Percentiles rank a stretch among this genome's conserved stretches.
Evolutionary conservation across 2,329 filamentous ascomycete species (phyloP).

Genomic region (Claviceps africana): DNA sequence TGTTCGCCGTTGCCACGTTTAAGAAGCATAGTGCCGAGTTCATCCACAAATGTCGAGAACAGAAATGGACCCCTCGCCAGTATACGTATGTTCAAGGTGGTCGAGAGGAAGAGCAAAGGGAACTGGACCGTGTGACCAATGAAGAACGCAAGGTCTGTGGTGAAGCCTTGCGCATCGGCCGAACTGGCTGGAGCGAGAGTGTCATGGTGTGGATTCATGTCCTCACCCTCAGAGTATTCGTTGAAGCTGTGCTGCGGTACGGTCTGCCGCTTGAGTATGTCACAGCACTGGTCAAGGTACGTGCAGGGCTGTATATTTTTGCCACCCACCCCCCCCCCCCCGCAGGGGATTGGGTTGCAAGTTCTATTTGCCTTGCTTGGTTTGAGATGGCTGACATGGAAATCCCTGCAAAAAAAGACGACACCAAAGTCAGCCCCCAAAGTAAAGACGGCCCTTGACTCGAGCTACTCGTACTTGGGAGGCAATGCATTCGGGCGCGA

Average conservation of each 20-base stretch:
- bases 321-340: no score
- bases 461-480: conserved; percentile 77
- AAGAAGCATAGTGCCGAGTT: conserved; percentile 85
- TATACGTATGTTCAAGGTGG: conserved; percentile 88
- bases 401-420: conserved; percentile 43
- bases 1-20: conserved; percentile 84
- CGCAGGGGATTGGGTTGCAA: no score
- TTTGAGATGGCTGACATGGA: background rate
- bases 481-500: conserved; percentile 89
- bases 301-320: conserved; percentile 11
- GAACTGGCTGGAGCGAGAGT: conserved; percentile 90
- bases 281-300: conserved; percentile 69
- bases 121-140: conserved; percentile 66
- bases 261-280: conserved; percentile 85
- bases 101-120: conserved; percentile 74
- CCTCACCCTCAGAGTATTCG: conserved; percentile 80
- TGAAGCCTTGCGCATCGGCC: conserved; percentile 71
- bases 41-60: conserved; percentile 78
- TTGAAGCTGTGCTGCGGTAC: conserved; percentile 95
- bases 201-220: conserved; percentile 96
- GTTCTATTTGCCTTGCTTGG: background rate
- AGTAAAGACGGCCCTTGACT: conserved; percentile 64
- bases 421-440: conserved; percentile 71
- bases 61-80: conserved; percentile 87
- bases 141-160: conserved; percentile 90